Base-by-base conservation (phyloP, 179 eudicot genomes). In the Gypsophila paniculata region DNA sequence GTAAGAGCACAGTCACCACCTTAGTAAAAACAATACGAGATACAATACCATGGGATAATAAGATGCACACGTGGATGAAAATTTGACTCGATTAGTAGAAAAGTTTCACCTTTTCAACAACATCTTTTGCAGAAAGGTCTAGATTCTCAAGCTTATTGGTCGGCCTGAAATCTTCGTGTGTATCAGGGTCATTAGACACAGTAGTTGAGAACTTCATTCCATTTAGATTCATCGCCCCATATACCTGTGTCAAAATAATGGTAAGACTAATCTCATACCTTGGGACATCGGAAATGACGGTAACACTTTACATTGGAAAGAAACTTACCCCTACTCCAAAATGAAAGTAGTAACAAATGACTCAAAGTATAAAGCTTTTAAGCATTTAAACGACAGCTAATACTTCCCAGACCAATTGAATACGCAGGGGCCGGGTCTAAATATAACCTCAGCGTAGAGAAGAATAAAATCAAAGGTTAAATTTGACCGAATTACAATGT, bases 141-240 rank as follows among this genome's bases (percentile, higher is more conserved):
- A 97, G 79, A 80, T 57, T 82, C 71, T 83, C 83, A 62, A 82
- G 68, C 88, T 94, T 94, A 76, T 69, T 85, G 15, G 89, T 76
- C 26, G 96, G 92, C 82, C 74, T 83, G 69, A 94, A 91, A 81
- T 94, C 99, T 25, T 94, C 99, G 60, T 94, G 99, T 19, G 96
- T 89, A 67, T 89, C 94, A 42, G 96, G 87, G 74, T 94, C 96
- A 73, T 78, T 78, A 15, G 97, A 85, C 69, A 81, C 77, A 64
- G 83, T 75, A 71, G 96, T 89, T 22, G 91, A 88, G 74, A 67
- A 86, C 61, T 67, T 81, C 82, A 79, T 72, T 65, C 75, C 81
- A 76, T 68, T 70, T 19, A 63, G 87, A 67, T 68, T 81, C 53
- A 82, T 71, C 19, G 80, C 70, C 68, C 83, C 83, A 70, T 72